phyloP scores from a whole-genome alignment of 2,329 filamentous ascomycete species.

The Aspergillus cejpii region DNA sequence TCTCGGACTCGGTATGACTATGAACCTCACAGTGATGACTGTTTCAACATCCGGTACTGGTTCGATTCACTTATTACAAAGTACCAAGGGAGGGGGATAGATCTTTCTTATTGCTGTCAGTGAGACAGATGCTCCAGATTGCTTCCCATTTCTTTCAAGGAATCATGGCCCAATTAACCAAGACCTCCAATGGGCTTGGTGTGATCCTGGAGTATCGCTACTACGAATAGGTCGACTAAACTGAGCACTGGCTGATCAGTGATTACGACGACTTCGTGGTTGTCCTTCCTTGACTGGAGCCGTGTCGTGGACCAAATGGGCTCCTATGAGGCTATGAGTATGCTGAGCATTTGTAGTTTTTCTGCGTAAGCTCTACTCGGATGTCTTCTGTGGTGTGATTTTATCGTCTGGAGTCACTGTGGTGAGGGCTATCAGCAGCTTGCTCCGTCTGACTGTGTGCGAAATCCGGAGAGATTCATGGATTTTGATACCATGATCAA shows the following conservation, averaged over 20 bases:
- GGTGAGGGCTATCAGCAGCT: constrained; percentile 60
- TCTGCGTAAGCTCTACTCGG: constrained; percentile 67
- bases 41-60: constrained; percentile 71
- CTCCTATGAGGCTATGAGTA: constrained; percentile 78
- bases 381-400: constrained; percentile 71
- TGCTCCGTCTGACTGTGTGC: constrained; percentile 57
- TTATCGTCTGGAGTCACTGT: constrained; percentile 72
- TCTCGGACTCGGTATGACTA: too few relatives aligned
- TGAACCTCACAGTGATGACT: constrained; percentile 64
- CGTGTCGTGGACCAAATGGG: constrained; percentile 69
- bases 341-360: constrained; percentile 73
- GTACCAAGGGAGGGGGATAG: constrained; percentile 65
- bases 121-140: constrained; percentile 45
- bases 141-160: constrained; percentile 69
- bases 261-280: constrained; percentile 78
- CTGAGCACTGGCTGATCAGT: constrained; percentile 71
- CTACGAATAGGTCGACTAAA: constrained; percentile 75
- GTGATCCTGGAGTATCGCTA: constrained; percentile 83
- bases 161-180: constrained; percentile 62
- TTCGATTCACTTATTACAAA: constrained; percentile 72
- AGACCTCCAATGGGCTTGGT: constrained; percentile 66
- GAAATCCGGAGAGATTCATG: constrained; percentile 55
- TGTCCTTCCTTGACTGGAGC: constrained; percentile 60
- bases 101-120: constrained; percentile 71
- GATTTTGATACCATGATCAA: constrained; percentile 53